A percentile compares a stretch with the other conserved stretches of the same genome.
phyloP scores from a whole-genome alignment of 352 stramenopile species.

The Pythium graminicola region DNA sequence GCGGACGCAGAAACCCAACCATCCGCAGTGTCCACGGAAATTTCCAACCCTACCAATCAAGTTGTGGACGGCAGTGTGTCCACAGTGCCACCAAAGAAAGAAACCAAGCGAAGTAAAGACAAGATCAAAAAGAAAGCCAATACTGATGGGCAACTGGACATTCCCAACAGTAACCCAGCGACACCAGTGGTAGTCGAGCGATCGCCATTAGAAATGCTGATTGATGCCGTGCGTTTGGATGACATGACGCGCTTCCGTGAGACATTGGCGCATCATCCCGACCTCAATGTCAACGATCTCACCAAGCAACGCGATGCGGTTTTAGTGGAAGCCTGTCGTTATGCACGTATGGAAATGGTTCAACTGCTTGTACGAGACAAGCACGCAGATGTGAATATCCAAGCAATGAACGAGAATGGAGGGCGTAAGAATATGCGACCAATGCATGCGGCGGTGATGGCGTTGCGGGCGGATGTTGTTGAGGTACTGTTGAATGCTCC shows the following conservation, averaged over 20 bases:
- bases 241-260: conserved; percentile 21
- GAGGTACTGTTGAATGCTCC: conserved; percentile 27
- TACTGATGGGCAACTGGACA: no score
- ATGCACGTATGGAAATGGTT: conserved; percentile 38
- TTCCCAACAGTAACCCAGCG: background rate
- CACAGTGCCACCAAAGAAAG: background rate
- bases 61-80: background rate
- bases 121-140: background rate
- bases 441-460: conserved; percentile 51
- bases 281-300: conserved; percentile 35
- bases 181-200: background rate
- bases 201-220: conserved; percentile 23
- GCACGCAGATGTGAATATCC: conserved; percentile 34
- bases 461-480: conserved; percentile 37
- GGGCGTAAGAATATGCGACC: conserved; percentile 39
- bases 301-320: conserved; percentile 32
- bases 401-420: conserved; percentile 26
- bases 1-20: background rate
- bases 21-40: background rate
- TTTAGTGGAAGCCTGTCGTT: conserved; percentile 56
- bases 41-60: background rate
- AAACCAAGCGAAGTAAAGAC: no score
- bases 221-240: conserved; percentile 27
- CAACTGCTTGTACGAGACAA: conserved; percentile 23
- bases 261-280: conserved; percentile 19